Percentiles rank a stretch among this genome's conserved stretches.
Evolutionary conservation across 208 protist species (phyloP).

Genomic region (Crithidia acanthocephali): DNA sequence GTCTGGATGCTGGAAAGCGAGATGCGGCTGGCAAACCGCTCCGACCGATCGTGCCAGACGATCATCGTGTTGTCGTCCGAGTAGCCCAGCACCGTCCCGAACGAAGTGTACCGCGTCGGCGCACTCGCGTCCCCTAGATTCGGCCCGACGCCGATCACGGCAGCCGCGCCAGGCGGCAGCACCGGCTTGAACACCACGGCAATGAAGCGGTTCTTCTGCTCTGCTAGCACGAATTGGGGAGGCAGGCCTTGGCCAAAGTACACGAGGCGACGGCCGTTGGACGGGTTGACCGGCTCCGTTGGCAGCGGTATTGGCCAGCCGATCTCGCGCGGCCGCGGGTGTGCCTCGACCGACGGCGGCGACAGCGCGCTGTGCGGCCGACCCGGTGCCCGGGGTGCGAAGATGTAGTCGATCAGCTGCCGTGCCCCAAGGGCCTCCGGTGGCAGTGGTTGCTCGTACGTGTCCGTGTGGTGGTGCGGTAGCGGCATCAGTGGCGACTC

Average conservation of each 20-base stretch:
- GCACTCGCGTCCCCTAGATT: not conserved
- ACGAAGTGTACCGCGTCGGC: constrained; percentile 35
- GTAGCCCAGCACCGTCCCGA: constrained; percentile 78
- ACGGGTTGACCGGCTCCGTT: constrained; percentile 53
- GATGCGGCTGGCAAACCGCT: constrained; percentile 62
- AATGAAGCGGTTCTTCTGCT: constrained; percentile 49
- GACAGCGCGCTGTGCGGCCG: constrained; percentile 35
- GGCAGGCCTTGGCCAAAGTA: constrained; percentile 51
- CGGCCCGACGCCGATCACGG: constrained; percentile 8
- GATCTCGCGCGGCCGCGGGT: constrained; percentile 33
- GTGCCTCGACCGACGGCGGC: constrained; percentile 27
- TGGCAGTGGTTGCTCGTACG: constrained; percentile 42
- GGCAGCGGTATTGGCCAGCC: constrained; percentile 47
- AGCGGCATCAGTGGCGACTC: not conserved
- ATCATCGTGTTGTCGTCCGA: constrained; percentile 69
- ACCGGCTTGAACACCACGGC: constrained; percentile 46
- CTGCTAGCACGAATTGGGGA: constrained; percentile 45
- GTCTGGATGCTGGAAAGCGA: constrained; percentile 46
- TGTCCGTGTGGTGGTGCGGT: constrained; percentile 30
- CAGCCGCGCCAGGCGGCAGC: constrained; percentile 6
- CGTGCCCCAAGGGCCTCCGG: constrained; percentile 45
- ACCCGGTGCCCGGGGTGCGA: constrained; percentile 19
- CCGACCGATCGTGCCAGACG: constrained; percentile 77
- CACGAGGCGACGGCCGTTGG: constrained; percentile 55
- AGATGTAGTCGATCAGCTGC: constrained; percentile 53